Base-by-base conservation (phyloP, 805 yeast species). In the Sugiyamaella americana region DNA sequence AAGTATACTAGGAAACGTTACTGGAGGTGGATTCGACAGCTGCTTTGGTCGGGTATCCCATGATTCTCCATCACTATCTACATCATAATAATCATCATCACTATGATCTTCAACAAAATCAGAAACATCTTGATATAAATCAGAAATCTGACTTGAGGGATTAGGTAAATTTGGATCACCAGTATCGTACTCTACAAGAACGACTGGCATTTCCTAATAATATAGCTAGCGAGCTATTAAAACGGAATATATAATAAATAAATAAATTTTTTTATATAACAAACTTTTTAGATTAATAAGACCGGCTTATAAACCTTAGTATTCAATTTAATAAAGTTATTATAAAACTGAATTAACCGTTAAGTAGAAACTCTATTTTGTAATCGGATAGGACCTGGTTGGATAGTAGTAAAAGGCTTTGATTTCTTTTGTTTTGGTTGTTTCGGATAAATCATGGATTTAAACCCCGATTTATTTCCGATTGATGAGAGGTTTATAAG, bases 401-500 rank as follows among this genome's bases (percentile, higher is more conserved):
- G 26, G 43, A 40, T 19, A 26, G 29, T 29, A 17, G 26, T 21
- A 26, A 26, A 26, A 8, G 13, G 13, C 8, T 26, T 13, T 8
- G 32, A 8, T 26, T 26, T 26, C 11, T 13, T 26, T 26, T 26
- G 8, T 13, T 26, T 26, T 13, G 8, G 11, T 26, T 26, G 8
- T 26, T 26, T 26, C 11, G 32, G 32, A 26, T 26, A 26, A 8
- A 26, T 8, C 32, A 26, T 26, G 13, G 8, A 19, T 30, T 34
- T 42, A n/a, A 34, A 19, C 3, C 32, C 36, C 13, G 47, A 37
- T 10, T 24, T 39, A 13, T 32, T 24, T 19, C 47, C 47, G 6
- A 44, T 35, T 2, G 47, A 44, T 18, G 30, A 37, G 13, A 44
- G 17, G 35, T 45, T 45, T 10, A 45, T 39, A 4, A 45, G 21